phyloP scores from a whole-genome alignment of 169 alveolate species.

The Eimeria brunetti region DNA sequence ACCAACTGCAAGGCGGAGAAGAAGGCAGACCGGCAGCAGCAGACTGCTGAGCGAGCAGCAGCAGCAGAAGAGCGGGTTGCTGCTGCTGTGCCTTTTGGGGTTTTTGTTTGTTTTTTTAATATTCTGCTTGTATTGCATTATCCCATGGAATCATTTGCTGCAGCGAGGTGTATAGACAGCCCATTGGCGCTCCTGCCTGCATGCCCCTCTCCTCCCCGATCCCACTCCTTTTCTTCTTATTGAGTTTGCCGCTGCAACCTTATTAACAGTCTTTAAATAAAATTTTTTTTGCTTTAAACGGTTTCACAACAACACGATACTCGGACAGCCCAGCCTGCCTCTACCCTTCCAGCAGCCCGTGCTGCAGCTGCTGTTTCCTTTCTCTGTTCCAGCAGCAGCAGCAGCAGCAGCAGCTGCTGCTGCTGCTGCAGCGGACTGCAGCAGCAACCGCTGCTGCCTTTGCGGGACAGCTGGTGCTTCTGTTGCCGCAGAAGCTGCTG shows the following conservation, averaged over 20 bases:
- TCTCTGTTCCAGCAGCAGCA: not conserved
- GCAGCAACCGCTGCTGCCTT: constrained; percentile 21
- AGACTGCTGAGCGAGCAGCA: constrained; percentile 7
- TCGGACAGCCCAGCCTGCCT: not conserved
- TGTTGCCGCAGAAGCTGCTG: not conserved
- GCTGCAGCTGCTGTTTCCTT: constrained; percentile 12
- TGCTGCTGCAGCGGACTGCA: not conserved
- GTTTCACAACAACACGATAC: too few relatives aligned
- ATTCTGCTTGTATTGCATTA: not conserved
- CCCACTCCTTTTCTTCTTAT: not conserved
- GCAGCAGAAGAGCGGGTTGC: not conserved
- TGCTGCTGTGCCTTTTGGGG: not conserved
- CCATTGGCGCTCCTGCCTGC: not conserved
- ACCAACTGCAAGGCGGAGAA: not conserved
- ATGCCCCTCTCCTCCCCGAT: not conserved
- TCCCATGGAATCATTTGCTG: not conserved
- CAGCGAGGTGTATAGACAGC: constrained; percentile 3
- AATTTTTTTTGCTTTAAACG: too few relatives aligned
- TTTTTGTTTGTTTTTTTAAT: not conserved
- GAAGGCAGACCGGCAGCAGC: not conserved
- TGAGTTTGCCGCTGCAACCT: not conserved
- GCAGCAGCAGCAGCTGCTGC: constrained; percentile 16
- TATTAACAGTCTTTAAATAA: too few relatives aligned
- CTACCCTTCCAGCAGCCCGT: not conserved
- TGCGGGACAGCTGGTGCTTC: not conserved